Percentiles rank a stretch among this genome's conserved stretches.
Conservation (phyloP, 495 filamentous ascomycete genomes). For the Xylaria bambusicola region DNA sequence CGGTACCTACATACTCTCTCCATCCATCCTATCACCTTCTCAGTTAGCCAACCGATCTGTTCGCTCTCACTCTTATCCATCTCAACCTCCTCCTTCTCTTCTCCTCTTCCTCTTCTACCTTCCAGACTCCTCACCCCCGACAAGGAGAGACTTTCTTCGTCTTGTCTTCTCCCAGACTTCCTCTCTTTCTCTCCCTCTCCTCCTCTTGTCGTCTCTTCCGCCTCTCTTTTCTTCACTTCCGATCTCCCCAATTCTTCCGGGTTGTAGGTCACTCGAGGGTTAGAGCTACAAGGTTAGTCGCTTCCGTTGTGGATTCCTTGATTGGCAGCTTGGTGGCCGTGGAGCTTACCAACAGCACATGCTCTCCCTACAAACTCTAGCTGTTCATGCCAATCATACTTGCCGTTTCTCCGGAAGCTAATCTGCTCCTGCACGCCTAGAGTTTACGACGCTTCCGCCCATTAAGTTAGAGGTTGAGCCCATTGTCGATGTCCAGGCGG, state of each 20-base stretch:
- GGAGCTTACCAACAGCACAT: neutral
- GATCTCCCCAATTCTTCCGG: conserved; percentile 40
- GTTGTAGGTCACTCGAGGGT: conserved; percentile 33
- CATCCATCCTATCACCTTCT: conserved; percentile 15
- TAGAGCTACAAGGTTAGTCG: conserved; percentile 23
- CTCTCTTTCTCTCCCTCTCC: conserved; percentile 38
- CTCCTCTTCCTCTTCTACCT: conserved; percentile 42
- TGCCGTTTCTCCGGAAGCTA: no score
- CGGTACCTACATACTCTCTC: no score
- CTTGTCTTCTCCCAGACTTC: conserved; percentile 35
- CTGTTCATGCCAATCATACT: no score
- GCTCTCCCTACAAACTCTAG: neutral
- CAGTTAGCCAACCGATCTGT: conserved; percentile 31
- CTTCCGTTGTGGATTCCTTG: neutral
- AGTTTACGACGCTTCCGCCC: no score
- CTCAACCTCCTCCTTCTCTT: conserved; percentile 39
- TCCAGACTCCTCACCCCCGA: conserved; percentile 43
- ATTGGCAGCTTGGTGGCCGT: neutral
- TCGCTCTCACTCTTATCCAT: conserved; percentile 32
- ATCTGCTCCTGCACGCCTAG: no score
- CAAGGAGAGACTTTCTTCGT: conserved; percentile 42
- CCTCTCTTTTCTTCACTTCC: conserved; percentile 32
- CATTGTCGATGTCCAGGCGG: no score
- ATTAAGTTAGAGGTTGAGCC: no score
- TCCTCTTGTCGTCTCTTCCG: conserved; percentile 26